Evolutionary conservation across 2,329 filamentous ascomycete species (phyloP), one percentile per base, ranked within the genome.

Genomic region (Aspergillus hiratsukae): DNA sequence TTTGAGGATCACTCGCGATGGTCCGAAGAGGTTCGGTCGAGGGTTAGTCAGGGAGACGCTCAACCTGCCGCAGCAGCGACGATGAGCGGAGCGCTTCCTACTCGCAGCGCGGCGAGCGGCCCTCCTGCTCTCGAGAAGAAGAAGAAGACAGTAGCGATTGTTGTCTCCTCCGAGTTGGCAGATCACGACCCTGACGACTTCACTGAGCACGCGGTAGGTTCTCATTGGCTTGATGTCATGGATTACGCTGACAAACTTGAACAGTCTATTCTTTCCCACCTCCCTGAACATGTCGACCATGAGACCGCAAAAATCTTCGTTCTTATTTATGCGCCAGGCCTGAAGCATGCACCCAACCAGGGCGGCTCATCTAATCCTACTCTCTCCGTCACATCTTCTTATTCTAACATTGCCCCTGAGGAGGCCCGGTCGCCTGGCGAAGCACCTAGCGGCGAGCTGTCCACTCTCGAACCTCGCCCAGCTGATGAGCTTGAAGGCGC

Each of bases 1-100:
- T 94, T 88, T 71, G 87, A 86, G 61, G 93, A 97, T 72, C 90
- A 94, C 74, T 89, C 90, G 70, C 86, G 90, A 52, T 97, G 93
- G 93, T 91, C 88, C 14, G 91, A 97, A 72, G 92, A 97, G 76
- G 90, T 88, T 23, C 87, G 90, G 65, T 82, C 88, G 50, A 85
- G 88, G 64, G 76, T 75, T 55, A 75, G 66, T 41, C 68, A 67
- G 57, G 66, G 59, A 59, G 66, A 61, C 4, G 21, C 11, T 59
- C 72, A 66, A 62, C 66, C 62, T 57, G 57, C 61, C 35, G 52
- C 52, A 19, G 56, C 56, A 27, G 49, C 69, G 3, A 55, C 61
- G n/a, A 67, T 71, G 66, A 66, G 67, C 43, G 68, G 67, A 25
- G 64, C 66, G 11, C 69, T 57, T 56, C 71, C 55, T 46, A 72